Percentiles rank a stretch among this genome's conserved stretches.
Evolutionary conservation across 139 green algal genomes (phyloP).

Genomic region (Chlorella sorokiniana): DNA sequence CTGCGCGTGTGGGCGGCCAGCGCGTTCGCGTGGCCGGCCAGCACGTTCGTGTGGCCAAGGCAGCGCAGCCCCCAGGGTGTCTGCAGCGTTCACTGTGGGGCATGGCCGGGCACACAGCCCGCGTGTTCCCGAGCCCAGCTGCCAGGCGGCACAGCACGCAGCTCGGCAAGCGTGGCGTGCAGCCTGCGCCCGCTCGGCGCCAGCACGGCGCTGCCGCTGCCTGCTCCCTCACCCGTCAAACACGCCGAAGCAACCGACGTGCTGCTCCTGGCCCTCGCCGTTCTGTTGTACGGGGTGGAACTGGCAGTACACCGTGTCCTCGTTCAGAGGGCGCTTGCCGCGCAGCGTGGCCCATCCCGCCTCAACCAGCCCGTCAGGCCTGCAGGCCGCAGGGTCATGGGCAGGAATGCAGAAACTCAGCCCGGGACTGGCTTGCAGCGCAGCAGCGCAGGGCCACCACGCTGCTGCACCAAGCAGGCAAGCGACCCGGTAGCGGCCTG

Average conservation of each 20-base stretch:
- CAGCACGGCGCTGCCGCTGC: too few species aligned
- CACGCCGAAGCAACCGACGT: conserved; percentile 88
- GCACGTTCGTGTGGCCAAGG: not conserved
- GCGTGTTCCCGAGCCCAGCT: too few species aligned
- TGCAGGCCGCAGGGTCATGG: not conserved
- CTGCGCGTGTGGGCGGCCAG: conserved; percentile 51
- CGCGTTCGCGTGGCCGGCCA: not conserved
- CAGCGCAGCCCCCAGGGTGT: too few species aligned
- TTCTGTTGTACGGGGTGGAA: not conserved
- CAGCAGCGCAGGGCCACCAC: not conserved
- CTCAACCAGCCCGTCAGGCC: conserved; percentile 30
- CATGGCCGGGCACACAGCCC: too few species aligned
- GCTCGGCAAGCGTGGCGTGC: not conserved
- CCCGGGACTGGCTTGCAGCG: not conserved
- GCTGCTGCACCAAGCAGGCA: not conserved
- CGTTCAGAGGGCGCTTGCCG: conserved; percentile 32
- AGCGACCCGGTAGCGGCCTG: not conserved
- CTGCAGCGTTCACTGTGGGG: too few species aligned
- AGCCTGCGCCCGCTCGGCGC: not conserved
- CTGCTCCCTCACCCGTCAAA: conserved; percentile 85
- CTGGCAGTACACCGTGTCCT: conserved; percentile 38
- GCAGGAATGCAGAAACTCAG: not conserved
- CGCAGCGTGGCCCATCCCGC: conserved; percentile 39
- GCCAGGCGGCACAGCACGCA: not conserved
- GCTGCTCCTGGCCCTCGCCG: conserved; percentile 34